phyloP scores from a whole-genome alignment of 495 filamentous ascomycete species.

The Penicillium parvum region DNA sequence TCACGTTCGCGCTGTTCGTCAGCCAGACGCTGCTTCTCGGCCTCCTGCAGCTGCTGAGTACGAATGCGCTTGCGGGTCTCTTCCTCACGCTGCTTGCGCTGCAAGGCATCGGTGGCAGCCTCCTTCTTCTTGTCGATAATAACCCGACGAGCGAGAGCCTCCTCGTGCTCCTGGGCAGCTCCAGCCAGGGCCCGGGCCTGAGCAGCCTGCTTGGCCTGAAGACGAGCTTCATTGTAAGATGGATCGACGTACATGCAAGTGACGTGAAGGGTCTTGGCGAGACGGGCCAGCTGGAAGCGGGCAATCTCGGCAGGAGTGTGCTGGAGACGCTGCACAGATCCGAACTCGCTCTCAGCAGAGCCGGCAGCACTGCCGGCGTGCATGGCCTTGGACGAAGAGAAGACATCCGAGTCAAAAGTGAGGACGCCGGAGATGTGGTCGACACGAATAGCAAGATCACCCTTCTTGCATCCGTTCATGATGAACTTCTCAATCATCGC shows the following conservation, averaged over 20 bases:
- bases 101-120: constrained; percentile 75
- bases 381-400: constrained; percentile 91
- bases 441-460: constrained; percentile 92
- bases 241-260: constrained; percentile 95
- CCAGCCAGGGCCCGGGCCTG: constrained; percentile 77
- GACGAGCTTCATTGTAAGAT: constrained; percentile 71
- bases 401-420: constrained; percentile 96
- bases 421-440: constrained; percentile 91
- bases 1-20: constrained; percentile 91
- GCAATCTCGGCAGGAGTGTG: constrained; percentile 98
- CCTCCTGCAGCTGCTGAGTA: constrained; percentile 79
- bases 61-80: constrained; percentile 77
- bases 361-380: constrained; percentile 81
- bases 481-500: constrained; percentile 99
- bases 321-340: constrained; percentile 89
- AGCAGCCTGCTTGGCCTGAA: constrained; percentile 74
- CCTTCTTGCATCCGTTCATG: constrained; percentile 99
- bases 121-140: constrained; percentile 97
- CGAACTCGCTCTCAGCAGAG: constrained; percentile 80
- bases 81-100: constrained; percentile 87
- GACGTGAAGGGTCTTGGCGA: constrained; percentile 85
- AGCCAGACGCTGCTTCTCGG: constrained; percentile 78
- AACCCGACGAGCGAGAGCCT: constrained; percentile 80
- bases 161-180: constrained; percentile 84
- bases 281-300: constrained; percentile 84